A percentile compares a stretch with the other conserved stretches of the same genome.
phyloP scores from a whole-genome alignment of 148 eudicot species.

The Chenopodium formosanum region DNA sequence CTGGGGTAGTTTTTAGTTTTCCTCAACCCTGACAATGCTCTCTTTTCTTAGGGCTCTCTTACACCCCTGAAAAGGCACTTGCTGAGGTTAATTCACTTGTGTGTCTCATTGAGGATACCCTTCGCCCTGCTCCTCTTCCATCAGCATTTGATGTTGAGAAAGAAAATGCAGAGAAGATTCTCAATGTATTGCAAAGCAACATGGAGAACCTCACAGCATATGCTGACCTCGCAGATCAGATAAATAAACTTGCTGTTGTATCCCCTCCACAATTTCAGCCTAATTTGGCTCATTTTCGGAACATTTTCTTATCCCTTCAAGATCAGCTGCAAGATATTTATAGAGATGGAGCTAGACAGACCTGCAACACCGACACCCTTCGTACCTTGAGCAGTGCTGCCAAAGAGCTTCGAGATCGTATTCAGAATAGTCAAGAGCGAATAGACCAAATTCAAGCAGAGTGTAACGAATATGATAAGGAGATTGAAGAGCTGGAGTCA shows the following conservation, averaged over 20 bases:
- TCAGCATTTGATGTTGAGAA: constrained; percentile 23
- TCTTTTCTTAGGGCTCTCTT: constrained; percentile 12
- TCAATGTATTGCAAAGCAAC: constrained; percentile 16
- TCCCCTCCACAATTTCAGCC: constrained; percentile 27
- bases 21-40: neutral
- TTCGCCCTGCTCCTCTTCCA: constrained; percentile 21
- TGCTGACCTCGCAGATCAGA: constrained; percentile 21
- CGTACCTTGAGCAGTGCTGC: constrained; percentile 12
- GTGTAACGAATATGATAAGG: constrained; percentile 16
- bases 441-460: constrained; percentile 16
- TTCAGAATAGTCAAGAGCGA: constrained; percentile 16
- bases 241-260: constrained; percentile 17
- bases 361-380: constrained; percentile 14
- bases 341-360: constrained; percentile 8
- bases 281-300: constrained; percentile 21
- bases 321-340: constrained; percentile 17
- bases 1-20: neutral
- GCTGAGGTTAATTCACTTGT: constrained; percentile 26
- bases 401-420: constrained; percentile 27
- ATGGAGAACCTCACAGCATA: constrained; percentile 16
- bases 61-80: constrained; percentile 30
- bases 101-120: constrained; percentile 27
- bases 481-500: constrained; percentile 16
- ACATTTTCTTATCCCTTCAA: constrained; percentile 17
- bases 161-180: constrained; percentile 20